A percentile compares a stretch with the other conserved stretches of the same genome.
Evolutionary conservation across 345 rosid genomes (phyloP).

Genomic region (Eucalyptus erythrocorys): DNA sequence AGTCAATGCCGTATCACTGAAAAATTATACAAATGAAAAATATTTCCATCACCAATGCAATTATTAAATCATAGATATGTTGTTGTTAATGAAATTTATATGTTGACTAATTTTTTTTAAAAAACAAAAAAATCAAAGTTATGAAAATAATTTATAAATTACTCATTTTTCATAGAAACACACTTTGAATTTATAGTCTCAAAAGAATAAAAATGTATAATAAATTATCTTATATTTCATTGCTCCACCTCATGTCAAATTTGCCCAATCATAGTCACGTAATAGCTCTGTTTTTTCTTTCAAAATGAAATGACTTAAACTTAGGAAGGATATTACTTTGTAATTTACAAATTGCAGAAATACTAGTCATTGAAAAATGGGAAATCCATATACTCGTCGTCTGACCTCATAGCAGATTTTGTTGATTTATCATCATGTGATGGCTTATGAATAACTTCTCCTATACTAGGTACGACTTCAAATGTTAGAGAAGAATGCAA

Average conservation of each 20-base stretch:
- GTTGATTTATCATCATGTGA: too few relatives aligned
- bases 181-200: too few relatives aligned
- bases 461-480: not conserved
- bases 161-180: rapidly evolving
- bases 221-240: too few relatives aligned
- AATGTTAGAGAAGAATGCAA: not conserved
- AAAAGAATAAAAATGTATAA: too few relatives aligned
- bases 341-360: too few relatives aligned
- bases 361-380: too few relatives aligned
- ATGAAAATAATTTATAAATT: too few relatives aligned
- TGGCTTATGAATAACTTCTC: too few relatives aligned
- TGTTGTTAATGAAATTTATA: not conserved
- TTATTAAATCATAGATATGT: rapidly evolving
- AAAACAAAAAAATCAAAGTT: not conserved
- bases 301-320: not conserved
- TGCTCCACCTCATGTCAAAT: too few relatives aligned
- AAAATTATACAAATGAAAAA: not conserved
- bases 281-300: too few relatives aligned
- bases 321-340: too few relatives aligned
- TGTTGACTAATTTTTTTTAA: not conserved
- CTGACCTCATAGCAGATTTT: rapidly evolving
- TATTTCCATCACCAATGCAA: not conserved
- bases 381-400: rapidly evolving
- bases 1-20: rapidly evolving
- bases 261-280: rapidly evolving